Evolutionary conservation across 352 stramenopile genomes (phyloP), one percentile per base, ranked within the genome.

Genomic region (Saprolegnia parasitica): DNA sequence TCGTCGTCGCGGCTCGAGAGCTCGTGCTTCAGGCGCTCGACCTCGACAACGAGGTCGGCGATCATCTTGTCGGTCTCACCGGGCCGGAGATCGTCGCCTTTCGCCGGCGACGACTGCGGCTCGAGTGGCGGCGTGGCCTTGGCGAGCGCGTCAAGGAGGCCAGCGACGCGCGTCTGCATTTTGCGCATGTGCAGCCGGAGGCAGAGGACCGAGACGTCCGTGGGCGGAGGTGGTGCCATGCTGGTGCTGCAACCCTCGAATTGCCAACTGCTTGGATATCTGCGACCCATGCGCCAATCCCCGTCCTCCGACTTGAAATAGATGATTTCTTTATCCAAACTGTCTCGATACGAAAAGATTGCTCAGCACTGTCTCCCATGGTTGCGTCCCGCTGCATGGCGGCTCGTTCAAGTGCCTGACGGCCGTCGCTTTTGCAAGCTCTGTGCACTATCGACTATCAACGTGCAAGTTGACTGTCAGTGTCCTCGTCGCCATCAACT

Each of bases 31-130:
- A 60, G 52, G 24, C 35, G 24, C 20, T 60, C 52, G 16, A 60
- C 52, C 35, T 60, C 52, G 35, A 60, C 52, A 8, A 60, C 52
- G 35, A 60, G 52, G 35, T 60, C 52, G 24, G 52, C 52, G 35
- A 60, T 60, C 24, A 60, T 35, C 35, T 60, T 60, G 35, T 60
- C 52, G 11, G 52, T 60, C 52, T 60, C 52, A 8, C 13, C 52
- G 13, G 52, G 52, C 20, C 24, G 52, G 11, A 60, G 35, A 29
- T 55, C 47, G 13, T 3, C 9, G 11, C 11, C 52, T 35, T 35
- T 60, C 13, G 35, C 13, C 20, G 52, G 52, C 35, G 35, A 60
- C 13, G 13, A n/a, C 18, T 49, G 42, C 11, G 42, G 42, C 42
- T 49, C 42, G 42, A 49, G 13, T n/a, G 18, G 29, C n/a, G 47